phyloP scores from a whole-genome alignment of 768 basidiomycete species.

The Phlebiopsis flavidoalba region DNA sequence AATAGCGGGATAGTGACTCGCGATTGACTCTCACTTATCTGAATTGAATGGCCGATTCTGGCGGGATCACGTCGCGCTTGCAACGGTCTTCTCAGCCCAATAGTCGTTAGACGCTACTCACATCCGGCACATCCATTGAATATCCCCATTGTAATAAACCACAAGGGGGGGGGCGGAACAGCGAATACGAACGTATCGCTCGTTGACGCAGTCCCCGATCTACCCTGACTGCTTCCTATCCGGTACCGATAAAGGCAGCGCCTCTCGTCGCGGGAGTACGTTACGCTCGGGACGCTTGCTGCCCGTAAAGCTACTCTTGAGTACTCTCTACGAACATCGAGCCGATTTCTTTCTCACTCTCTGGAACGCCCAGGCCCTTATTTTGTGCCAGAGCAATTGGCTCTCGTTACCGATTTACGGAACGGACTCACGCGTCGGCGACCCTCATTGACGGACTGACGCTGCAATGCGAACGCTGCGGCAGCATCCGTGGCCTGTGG shows the following conservation, averaged over 20 bases:
- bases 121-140: too few species aligned
- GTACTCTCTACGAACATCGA: too few species aligned
- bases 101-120: too few species aligned
- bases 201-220: neutral
- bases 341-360: neutral
- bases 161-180: too few species aligned
- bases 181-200: neutral
- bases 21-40: neutral
- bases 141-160: too few species aligned
- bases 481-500: constrained; percentile 39
- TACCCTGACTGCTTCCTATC: neutral
- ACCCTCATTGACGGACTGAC: constrained; percentile 25
- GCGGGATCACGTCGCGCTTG: neutral
- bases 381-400: neutral
- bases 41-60: neutral
- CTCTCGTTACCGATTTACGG: neutral
- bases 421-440: neutral
- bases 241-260: neutral
- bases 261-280: neutral
- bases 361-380: neutral
- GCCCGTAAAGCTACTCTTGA: too few species aligned
- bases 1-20: neutral
- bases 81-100: too few species aligned
- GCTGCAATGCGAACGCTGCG: constrained; percentile 30
- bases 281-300: neutral